These are phyloP conservation scores for Stenocarpella maydis DNA, from an alignment of 2,329 filamentous ascomycete species.

Conservation along the genomic window DNA sequence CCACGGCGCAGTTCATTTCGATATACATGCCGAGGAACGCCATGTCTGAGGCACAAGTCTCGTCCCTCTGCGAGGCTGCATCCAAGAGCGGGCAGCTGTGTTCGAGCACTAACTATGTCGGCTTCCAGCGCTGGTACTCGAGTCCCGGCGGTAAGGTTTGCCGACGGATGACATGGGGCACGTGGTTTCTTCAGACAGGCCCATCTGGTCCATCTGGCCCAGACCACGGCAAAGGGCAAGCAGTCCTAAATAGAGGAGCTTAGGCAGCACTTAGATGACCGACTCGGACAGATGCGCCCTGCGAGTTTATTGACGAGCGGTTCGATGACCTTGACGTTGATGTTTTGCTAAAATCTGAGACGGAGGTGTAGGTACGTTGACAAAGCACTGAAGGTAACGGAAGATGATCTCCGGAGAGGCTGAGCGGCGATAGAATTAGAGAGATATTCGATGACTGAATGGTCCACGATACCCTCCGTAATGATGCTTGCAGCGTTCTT, in stretches of 20 bases:
- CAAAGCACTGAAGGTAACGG: not conserved
- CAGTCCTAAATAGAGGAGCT: not conserved
- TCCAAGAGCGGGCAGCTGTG: not conserved
- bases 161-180: not conserved
- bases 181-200: not conserved
- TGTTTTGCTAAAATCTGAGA: not conserved
- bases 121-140: not conserved
- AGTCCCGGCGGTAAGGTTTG: not conserved
- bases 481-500: rapidly evolving
- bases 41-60: not conserved
- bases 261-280: not conserved
- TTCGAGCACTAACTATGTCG: not conserved
- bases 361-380: not conserved
- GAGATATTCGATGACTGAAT: not conserved
- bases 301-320: not conserved
- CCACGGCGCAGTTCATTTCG: not conserved
- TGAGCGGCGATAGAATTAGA: not conserved
- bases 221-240: not conserved
- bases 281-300: not conserved
- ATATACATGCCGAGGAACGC: not conserved
- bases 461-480: no score
- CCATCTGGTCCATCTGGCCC: not conserved
- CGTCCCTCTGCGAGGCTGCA: not conserved
- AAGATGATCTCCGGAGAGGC: not conserved
- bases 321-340: not conserved